Conservation (phyloP, 805 yeast species). For the Saturnispora kantuleensis region DNA sequence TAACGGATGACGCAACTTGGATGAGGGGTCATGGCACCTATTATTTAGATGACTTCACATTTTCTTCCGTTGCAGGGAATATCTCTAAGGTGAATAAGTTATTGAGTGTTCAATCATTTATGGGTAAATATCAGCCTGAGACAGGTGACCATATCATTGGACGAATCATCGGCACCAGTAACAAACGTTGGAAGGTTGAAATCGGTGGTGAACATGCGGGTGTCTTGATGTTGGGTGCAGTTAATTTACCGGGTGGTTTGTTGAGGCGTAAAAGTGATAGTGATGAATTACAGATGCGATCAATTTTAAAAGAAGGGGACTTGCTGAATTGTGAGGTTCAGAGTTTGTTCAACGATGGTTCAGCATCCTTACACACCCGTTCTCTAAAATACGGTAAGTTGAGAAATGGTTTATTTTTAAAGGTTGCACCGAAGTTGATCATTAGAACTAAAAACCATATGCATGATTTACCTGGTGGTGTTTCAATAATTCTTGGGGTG, state of each 20-base stretch:
- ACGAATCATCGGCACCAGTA: constrained; percentile 86
- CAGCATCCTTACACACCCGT: constrained; percentile 90
- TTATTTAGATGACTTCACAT: constrained; percentile 61
- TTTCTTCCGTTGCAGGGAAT: constrained; percentile 87
- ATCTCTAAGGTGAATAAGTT: constrained; percentile 79
- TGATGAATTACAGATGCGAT: constrained; percentile 95
- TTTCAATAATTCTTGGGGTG: constrained; percentile 83
- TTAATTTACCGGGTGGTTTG: constrained; percentile 95
- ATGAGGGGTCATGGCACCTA: constrained; percentile 99
- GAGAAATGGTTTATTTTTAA: constrained; percentile 77
- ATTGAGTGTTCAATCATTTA: constrained; percentile 73
- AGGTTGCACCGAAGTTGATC: constrained; percentile 74
- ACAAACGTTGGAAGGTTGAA: constrained; percentile 92
- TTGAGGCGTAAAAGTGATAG: constrained; percentile 87
- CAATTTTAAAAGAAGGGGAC: constrained; percentile 91
- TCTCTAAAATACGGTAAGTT: constrained; percentile 92
- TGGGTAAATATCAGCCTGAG: constrained; percentile 85
- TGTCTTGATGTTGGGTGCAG: constrained; percentile 85
- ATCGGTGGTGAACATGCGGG: constrained; percentile 95
- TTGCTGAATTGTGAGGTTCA: constrained; percentile 94
- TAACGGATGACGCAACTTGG: constrained; percentile 95
- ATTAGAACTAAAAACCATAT: constrained; percentile 82
- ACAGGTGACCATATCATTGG: constrained; percentile 97
- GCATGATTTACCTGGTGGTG: constrained; percentile 87
- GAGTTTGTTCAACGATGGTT: constrained; percentile 77